A percentile compares a stretch with the other conserved stretches of the same genome.
Conservation (phyloP, 208 protist species). For the Sergeia podlipaevii region DNA sequence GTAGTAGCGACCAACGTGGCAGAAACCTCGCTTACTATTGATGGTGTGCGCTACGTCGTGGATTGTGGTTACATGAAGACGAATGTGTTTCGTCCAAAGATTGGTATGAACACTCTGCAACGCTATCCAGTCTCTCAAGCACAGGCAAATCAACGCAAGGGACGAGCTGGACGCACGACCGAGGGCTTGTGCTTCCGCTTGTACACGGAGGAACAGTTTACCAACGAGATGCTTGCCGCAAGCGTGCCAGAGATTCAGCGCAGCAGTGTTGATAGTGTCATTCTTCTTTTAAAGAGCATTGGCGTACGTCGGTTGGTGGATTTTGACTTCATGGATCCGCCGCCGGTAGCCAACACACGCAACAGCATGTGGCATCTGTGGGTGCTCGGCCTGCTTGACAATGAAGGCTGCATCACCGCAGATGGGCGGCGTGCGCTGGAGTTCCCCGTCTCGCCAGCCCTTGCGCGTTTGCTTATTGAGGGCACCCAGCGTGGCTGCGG, state of each 20-base stretch:
- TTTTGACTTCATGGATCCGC: slow-evolving; percentile 99
- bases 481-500: slow-evolving; percentile 74
- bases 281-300: slow-evolving; percentile 96
- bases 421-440: slow-evolving; percentile 96
- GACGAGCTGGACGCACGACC: slow-evolving; percentile 97
- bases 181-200: slow-evolving; percentile 94
- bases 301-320: slow-evolving; percentile 92
- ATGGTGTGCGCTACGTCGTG: slow-evolving; percentile 95
- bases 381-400: slow-evolving; percentile 97
- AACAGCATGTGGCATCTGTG: slow-evolving; percentile 97
- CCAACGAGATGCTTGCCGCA: slow-evolving; percentile 94
- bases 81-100: slow-evolving; percentile 98
- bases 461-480: slow-evolving; percentile 96
- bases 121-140: slow-evolving; percentile 96
- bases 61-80: slow-evolving; percentile 98
- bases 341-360: slow-evolving; percentile 93
- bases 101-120: slow-evolving; percentile 96
- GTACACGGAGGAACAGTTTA: slow-evolving; percentile 96
- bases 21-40: slow-evolving; percentile 99
- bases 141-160: slow-evolving; percentile 96
- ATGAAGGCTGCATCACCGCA: slow-evolving; percentile 93
- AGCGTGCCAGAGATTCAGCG: slow-evolving; percentile 98
- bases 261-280: slow-evolving; percentile 95
- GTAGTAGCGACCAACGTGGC: slow-evolving; percentile 99
- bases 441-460: slow-evolving; percentile 97